Evolutionary conservation across 495 filamentous ascomycete genomes (phyloP).

Genomic region (Rostrohypoxylon terebratum): DNA sequence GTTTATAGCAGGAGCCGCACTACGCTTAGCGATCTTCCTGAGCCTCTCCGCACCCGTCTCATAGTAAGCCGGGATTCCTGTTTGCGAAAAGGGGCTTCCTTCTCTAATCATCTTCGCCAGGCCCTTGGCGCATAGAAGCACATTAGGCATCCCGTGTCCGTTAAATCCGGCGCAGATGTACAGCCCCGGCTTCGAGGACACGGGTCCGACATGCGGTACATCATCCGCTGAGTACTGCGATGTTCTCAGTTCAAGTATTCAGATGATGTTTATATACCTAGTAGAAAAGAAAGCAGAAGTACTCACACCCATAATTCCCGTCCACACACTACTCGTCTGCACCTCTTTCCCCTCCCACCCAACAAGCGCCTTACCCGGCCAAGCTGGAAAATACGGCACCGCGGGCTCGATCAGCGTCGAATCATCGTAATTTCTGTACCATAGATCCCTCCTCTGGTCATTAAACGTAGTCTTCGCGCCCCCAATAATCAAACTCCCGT

Average conservation of each 20-base stretch:
- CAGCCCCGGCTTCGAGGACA: conserved; percentile 57
- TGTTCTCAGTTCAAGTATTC: conserved; percentile 36
- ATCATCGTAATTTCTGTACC: conserved; percentile 66
- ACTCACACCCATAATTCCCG: conserved; percentile 58
- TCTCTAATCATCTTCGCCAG: conserved; percentile 58
- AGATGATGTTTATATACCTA: no score
- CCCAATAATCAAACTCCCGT: conserved; percentile 66
- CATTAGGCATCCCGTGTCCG: conserved; percentile 65
- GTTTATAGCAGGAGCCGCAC: conserved; percentile 10
- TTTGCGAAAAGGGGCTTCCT: conserved; percentile 52
- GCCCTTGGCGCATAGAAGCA: conserved; percentile 59
- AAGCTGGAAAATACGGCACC: conserved; percentile 59
- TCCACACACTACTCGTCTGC: conserved; percentile 63
- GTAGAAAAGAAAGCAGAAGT: not conserved
- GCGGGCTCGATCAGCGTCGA: conserved; percentile 57
- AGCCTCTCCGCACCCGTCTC: conserved; percentile 53
- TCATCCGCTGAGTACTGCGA: conserved; percentile 55
- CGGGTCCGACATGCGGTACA: conserved; percentile 58
- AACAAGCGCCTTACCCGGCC: conserved; percentile 61
- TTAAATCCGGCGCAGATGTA: conserved; percentile 62
- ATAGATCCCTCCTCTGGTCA: conserved; percentile 48
- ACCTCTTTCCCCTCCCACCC: conserved; percentile 63
- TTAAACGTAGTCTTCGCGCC: conserved; percentile 58
- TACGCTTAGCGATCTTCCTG: conserved; percentile 26
- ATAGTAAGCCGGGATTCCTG: conserved; percentile 56